Evolutionary conservation across 768 basidiomycete species (phyloP).

Genomic region (Xerocomellus chrysenteron): DNA sequence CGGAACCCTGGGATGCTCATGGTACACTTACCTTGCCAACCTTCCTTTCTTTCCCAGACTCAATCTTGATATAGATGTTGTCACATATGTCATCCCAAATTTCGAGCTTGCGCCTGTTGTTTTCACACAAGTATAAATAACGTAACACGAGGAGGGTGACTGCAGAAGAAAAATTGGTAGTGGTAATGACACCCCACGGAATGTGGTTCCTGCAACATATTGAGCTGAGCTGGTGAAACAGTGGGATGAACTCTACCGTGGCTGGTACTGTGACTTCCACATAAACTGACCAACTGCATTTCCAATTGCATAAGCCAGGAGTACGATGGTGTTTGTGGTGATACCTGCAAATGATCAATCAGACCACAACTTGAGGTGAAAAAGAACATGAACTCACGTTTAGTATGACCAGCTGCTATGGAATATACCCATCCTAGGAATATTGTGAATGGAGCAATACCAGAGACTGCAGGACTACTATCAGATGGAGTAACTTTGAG

Average conservation of each 20-base stretch:
- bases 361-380: neutral
- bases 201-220: slow-evolving; percentile 53
- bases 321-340: slow-evolving; percentile 72
- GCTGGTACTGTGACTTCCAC: slow-evolving; percentile 71
- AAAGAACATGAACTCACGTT: slow-evolving; percentile 43
- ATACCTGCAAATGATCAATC: slow-evolving; percentile 43
- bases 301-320: slow-evolving; percentile 72
- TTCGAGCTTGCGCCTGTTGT: slow-evolving; percentile 56
- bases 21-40: slow-evolving; percentile 59
- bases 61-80: slow-evolving; percentile 59
- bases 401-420: slow-evolving; percentile 72
- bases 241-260: slow-evolving; percentile 44
- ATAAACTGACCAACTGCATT: slow-evolving; percentile 76
- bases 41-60: slow-evolving; percentile 49
- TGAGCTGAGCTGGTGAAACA: neutral
- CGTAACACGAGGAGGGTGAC: slow-evolving; percentile 57
- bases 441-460: slow-evolving; percentile 64
- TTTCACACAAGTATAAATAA: slow-evolving; percentile 57
- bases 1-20: neutral
- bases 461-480: slow-evolving; percentile 49
- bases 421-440: slow-evolving; percentile 69
- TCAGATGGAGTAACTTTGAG: neutral
- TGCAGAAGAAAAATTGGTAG: slow-evolving; percentile 56
- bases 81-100: slow-evolving; percentile 55
- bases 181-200: slow-evolving; percentile 73